These are phyloP conservation scores for Fomitiporia mediterranea DNA, from an alignment of 1,284 basidiomycete species.

Conservation along the genomic window DNA sequence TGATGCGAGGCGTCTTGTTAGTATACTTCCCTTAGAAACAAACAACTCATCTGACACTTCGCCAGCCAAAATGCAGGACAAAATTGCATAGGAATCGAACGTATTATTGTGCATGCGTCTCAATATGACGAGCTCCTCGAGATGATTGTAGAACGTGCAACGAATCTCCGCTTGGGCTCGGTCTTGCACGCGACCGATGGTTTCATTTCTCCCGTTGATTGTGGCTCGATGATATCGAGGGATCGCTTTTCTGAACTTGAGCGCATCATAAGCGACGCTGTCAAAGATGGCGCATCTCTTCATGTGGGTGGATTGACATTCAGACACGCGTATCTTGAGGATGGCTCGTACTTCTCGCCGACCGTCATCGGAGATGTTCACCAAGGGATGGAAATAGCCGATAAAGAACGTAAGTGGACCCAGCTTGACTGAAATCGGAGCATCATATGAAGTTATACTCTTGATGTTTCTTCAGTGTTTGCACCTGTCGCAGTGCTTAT, in stretches of 20 bases:
- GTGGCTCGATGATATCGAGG: constrained; percentile 77
- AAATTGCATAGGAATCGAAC: constrained; percentile 96
- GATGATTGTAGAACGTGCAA: constrained; percentile 58
- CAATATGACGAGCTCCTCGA: constrained; percentile 73
- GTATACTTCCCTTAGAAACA: constrained; percentile 29
- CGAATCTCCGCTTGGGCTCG: constrained; percentile 66
- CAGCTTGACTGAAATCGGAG: not conserved
- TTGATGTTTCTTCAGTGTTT: constrained; percentile 55
- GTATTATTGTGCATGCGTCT: constrained; percentile 77
- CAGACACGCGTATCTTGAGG: constrained; percentile 58
- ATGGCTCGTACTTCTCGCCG: constrained; percentile 80
- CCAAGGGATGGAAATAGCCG: constrained; percentile 71
- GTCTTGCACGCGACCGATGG: constrained; percentile 61
- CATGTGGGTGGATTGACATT: constrained; percentile 64
- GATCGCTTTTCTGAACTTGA: constrained; percentile 70
- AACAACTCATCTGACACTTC: constrained; percentile 8
- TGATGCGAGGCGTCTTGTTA: constrained; percentile 87
- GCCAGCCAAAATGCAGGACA: constrained; percentile 86
- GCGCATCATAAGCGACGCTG: constrained; percentile 66
- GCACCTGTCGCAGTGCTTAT: constrained; percentile 86
- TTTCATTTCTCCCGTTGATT: constrained; percentile 67
- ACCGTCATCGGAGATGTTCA: constrained; percentile 84
- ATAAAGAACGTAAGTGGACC: constrained; percentile 63
- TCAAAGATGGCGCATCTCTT: constrained; percentile 67
- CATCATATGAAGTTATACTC: constrained; percentile 18